These are phyloP conservation scores for Naganishia vishniacii DNA, from an alignment of 768 basidiomycete species.

Conservation along the genomic window DNA sequence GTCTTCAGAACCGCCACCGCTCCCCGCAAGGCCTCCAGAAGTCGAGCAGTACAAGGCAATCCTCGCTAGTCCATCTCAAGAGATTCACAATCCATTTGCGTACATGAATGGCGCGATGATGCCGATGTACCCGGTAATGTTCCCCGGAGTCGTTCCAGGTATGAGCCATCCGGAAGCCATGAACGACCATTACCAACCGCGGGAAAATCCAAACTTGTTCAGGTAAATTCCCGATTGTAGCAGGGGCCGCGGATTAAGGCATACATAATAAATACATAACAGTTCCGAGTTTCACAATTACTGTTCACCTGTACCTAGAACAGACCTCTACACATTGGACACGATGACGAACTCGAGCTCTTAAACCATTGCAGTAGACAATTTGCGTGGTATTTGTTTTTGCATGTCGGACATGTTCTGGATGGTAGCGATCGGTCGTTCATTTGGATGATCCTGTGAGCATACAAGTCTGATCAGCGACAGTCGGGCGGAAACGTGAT, in stretches of 20 bases:
- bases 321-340: conserved; percentile 68
- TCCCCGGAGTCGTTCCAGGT: not conserved
- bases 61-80: conserved; percentile 10
- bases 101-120: conserved; percentile 12
- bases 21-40: conserved; percentile 8
- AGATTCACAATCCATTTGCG: not conserved
- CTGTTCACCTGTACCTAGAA: conserved; percentile 13
- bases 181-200: conserved; percentile 1
- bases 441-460: conserved; percentile 73
- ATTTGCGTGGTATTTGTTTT: conserved; percentile 84
- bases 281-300: no score
- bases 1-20: not conserved
- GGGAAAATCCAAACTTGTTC: not conserved
- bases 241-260: no score
- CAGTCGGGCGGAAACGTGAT: not conserved
- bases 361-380: conserved; percentile 72
- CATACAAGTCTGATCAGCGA: not conserved
- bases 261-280: no score
- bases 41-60: conserved; percentile 17
- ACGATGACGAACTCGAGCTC: conserved; percentile 68
- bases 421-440: conserved; percentile 80
- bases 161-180: conserved; percentile 4
- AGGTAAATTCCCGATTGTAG: not conserved
- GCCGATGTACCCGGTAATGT: conserved; percentile 16
- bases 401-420: conserved; percentile 89